Evolutionary conservation across 495 filamentous ascomycete species (phyloP), one percentile per base, ranked within the genome.

Genomic region (Astrocystis sublimbata): DNA sequence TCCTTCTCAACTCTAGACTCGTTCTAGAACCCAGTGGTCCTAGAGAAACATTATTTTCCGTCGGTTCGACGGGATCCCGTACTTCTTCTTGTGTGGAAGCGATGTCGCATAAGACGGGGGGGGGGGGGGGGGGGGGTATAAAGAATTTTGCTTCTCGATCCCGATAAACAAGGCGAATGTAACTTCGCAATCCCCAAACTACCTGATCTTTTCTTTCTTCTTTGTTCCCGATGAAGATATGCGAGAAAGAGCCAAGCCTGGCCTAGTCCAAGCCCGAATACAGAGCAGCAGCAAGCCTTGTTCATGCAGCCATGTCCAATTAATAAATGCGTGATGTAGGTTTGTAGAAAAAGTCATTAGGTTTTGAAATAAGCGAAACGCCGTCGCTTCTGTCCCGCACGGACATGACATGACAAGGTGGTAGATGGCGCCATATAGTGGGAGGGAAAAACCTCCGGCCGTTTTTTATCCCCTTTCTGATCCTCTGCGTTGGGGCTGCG

Each of bases 251-350:
- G 56, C 56, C 45, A n/a, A 38, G 45, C 42, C 43, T 4, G 56
- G 43, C 31, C 26, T 31, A 24, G 50, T 47, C 12, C 13, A 53
- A 54, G 49, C n/a, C n/a, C n/a, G n/a, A n/a, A n/a, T n/a, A n/a
- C n/a, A n/a, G n/a, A n/a, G n/a, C n/a, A n/a, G n/a, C n/a, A n/a
- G n/a, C 45, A 36, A 61, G 46, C 35, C 47, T 52, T 53, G 57
- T 43, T 5, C 47, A 53, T 60, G 43, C 58, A 60, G 46, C 41
- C 51, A 62, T 62, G 60, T 62, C 42, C 60, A 62, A 62, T 62
- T 62, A 62, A 62, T 62, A 36, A 62, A 62, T 49, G 60, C 60
- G 51, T 46, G n/a, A 56, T 54, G 59, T 61, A 55, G 47, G 40
- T 51, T n/a, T n/a, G n/a, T n/a, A n/a, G n/a, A n/a, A n/a, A n/a